Percentiles rank a stretch among this genome's conserved stretches.
Evolutionary conservation across 805 yeast genomes (phyloP).

Genomic region (Wickerhamomyces rabaulensis): DNA sequence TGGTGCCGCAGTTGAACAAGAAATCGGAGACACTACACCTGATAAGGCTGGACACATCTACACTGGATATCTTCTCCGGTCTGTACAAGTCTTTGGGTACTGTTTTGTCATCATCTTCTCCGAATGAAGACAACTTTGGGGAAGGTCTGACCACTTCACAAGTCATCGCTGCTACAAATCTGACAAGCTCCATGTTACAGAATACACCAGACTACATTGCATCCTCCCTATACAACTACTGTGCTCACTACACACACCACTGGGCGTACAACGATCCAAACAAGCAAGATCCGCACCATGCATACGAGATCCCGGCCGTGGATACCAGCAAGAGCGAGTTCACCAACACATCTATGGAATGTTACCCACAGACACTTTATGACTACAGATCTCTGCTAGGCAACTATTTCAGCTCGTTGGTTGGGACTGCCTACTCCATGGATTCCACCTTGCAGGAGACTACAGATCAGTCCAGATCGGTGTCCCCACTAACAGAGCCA

Average conservation of each 20-base stretch:
- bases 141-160: conserved; percentile 18
- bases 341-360: background rate
- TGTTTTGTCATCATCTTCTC: conserved; percentile 24
- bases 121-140: conserved; percentile 18
- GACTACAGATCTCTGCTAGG: conserved; percentile 14
- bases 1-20: conserved; percentile 10
- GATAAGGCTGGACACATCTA: conserved; percentile 41
- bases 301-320: conserved; percentile 3
- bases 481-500: background rate
- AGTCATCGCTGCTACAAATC: conserved; percentile 9
- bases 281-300: background rate
- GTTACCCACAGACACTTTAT: conserved; percentile 1
- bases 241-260: conserved; percentile 8
- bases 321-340: background rate
- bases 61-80: conserved; percentile 48
- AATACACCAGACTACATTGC: conserved; percentile 11
- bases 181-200: conserved; percentile 24
- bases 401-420: background rate
- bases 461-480: background rate
- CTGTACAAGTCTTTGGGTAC: conserved; percentile 39
- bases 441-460: background rate
- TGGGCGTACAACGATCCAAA: conserved; percentile 3
- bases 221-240: conserved; percentile 4
- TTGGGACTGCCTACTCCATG: background rate
- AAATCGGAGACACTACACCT: conserved; percentile 8